Base-by-base conservation (phyloP, 1,139 yeast genomes). In the Yamadazyma buinensis region DNA sequence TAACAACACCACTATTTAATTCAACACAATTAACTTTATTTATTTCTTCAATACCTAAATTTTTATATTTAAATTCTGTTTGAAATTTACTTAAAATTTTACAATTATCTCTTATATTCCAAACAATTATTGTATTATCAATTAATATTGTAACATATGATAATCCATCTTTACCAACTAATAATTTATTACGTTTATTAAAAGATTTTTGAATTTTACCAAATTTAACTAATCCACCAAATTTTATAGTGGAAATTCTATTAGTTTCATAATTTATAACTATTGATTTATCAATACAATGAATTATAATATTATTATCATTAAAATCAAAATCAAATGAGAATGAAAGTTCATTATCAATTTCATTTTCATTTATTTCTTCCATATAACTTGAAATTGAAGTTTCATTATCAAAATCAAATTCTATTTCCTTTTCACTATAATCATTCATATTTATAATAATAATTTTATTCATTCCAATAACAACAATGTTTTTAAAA, bases 261-360 rank as follows among this genome's bases (percentile, higher is more conserved):
- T 22, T 20, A 2, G 26, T 17, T 8, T 15, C 17, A 7, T 49
- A 64, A 34, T 61, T 54, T 22, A 55, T 47, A 6, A 57, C 64
- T 19, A 52, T 48, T 24, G 73, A 50, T 11, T 43, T 40, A 2
- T 43, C 27, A 2, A 42, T 52, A 38, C 53, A 49, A 37, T 63
- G 48, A 5, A 71, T 26, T 1, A 72, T 49, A 4, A 72, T 51
- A 38, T 63, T 62, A 30, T 53, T 50, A 17, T 72, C 77, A 1
- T 77, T 82, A 47, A 72, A 77, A 54, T 82, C 90, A 21, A 76
- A 73, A 32, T 65, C 62, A 38, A 71, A 34, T 14, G 21, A 31
- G 14, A 12, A 10, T 9, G 25, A 15, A 7, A 24, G n/a, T 11
- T 23, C 14, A n/a, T n/a, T 23, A 7, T 26, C 24, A 2, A 7